Conservation (phyloP, 1,139 yeast species). For the Schwanniomyces etchellsii region DNA sequence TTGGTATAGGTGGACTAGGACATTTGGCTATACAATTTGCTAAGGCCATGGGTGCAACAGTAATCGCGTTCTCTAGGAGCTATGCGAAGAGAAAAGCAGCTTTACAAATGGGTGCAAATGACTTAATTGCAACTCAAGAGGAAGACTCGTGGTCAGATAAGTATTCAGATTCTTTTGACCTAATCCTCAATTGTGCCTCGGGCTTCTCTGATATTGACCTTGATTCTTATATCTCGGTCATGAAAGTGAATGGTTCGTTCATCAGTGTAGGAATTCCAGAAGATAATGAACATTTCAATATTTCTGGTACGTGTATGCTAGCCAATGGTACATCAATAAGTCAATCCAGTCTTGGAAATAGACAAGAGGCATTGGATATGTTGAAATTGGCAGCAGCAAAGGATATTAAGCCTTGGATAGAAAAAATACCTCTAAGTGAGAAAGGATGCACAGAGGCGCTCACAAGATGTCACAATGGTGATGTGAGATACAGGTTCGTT, state of each 20-base stretch:
- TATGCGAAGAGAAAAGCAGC: slow-evolving; percentile 33
- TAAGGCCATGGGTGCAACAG: slow-evolving; percentile 37
- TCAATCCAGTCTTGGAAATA: slow-evolving; percentile 32
- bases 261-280: slow-evolving; percentile 53
- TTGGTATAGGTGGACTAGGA: slow-evolving; percentile 44
- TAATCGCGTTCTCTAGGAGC: slow-evolving; percentile 34
- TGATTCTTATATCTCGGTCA: slow-evolving; percentile 22
- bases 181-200: slow-evolving; percentile 45
- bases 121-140: slow-evolving; percentile 35
- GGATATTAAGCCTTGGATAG: slow-evolving; percentile 37
- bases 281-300: slow-evolving; percentile 17
- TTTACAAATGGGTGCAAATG: slow-evolving; percentile 30
- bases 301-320: slow-evolving; percentile 23
- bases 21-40: slow-evolving; percentile 40
- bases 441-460: slow-evolving; percentile 23
- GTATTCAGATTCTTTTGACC: slow-evolving; percentile 34
- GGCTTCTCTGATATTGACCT: slow-evolving; percentile 31
- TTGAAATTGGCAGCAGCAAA: slow-evolving; percentile 35
- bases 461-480: slow-evolving; percentile 36
- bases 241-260: slow-evolving; percentile 42
- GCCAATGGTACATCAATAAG: slow-evolving; percentile 5
- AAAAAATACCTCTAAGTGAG: slow-evolving; percentile 34
- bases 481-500: slow-evolving; percentile 62
- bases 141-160: slow-evolving; percentile 25
- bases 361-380: slow-evolving; percentile 31